Evolutionary conservation across 2,329 filamentous ascomycete species (phyloP), one percentile per base, ranked within the genome.

Genomic region (Domatiomyces catenatus): DNA sequence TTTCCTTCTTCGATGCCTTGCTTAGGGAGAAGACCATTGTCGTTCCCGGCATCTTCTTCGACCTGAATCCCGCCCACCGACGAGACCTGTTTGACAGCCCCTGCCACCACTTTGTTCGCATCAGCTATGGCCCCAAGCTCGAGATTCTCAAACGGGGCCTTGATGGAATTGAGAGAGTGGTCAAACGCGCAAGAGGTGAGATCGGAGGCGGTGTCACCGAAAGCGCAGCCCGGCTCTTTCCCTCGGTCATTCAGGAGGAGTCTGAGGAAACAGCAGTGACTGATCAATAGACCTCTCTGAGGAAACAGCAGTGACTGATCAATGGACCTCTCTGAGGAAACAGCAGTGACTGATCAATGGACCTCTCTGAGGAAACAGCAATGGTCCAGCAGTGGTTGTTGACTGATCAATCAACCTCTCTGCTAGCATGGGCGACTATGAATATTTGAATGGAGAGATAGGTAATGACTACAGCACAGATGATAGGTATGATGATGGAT

Each of bases 1-100:
- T 96, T 62, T 94, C 94, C 72, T 96, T 96, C 76, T 95, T 96
- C 79, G 81, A 92, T 66, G 88, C 88, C 26, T 92, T 92, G 64
- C 72, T 96, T 44, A 80, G 85, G 62, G 88, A 95, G 73, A 93
- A 93, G 75, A 86, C 93, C 58, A 95, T 95, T 63, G 88, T 95
- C 17, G 90, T 96, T 3, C 90, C 90, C 0, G 90, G 90, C 53
- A 96, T 96, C 67, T 96, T 96, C 76, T 96, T 96, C 66, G 90
- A 96, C 63, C 70, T 96, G 57, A 96, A 96, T 71, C 90, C 90
- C 3, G 83, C 84, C 36, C 84, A 87, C 66, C 77, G 90, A 57
- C 77, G 90, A 64, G 90, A 96, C 67, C 69, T 96, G 59, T 96
- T 96, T 59, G 90, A 96, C 69, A 86, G 80, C 59, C 90, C 90